These are phyloP conservation scores for Gossypium laxum DNA, from an alignment of 441 rosid genomes.

Conservation along the genomic window DNA sequence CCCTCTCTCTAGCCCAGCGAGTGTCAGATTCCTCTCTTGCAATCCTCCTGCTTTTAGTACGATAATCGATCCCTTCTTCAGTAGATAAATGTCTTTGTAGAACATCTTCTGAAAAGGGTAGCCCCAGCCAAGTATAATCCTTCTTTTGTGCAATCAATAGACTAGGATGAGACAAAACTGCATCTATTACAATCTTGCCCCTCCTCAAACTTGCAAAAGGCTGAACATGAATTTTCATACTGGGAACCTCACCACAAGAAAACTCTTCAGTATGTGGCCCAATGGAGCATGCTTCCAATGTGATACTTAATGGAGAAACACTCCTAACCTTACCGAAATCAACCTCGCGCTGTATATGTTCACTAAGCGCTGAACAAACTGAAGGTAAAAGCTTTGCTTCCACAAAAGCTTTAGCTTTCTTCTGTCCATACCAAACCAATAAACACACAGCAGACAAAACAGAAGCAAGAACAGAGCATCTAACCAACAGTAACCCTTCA, in stretches of 20 bases:
- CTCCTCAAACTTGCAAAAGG: conserved; percentile 90
- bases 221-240: conserved; percentile 62
- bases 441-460: conserved; percentile 82
- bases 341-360: conserved; percentile 72
- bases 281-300: conserved; percentile 71
- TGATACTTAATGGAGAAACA: conserved; percentile 75
- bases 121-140: conserved; percentile 88
- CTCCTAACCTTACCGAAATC: conserved; percentile 77
- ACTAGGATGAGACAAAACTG: conserved; percentile 64
- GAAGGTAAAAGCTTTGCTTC: conserved; percentile 84
- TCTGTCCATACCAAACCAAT: conserved; percentile 84
- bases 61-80: conserved; percentile 93
- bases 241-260: conserved; percentile 81
- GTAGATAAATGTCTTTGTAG: conserved; percentile 53
- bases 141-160: conserved; percentile 70
- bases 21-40: conserved; percentile 69
- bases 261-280: conserved; percentile 84
- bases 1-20: conserved; percentile 55
- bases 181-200: conserved; percentile 88
- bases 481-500: conserved; percentile 51
- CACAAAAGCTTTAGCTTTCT: conserved; percentile 55
- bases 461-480: conserved; percentile 66
- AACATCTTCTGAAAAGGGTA: conserved; percentile 57
- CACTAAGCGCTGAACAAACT: conserved; percentile 68
- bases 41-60: conserved; percentile 73